phyloP scores from a whole-genome alignment of 768 basidiomycete genomes.

The Lyophyllum semitale region DNA sequence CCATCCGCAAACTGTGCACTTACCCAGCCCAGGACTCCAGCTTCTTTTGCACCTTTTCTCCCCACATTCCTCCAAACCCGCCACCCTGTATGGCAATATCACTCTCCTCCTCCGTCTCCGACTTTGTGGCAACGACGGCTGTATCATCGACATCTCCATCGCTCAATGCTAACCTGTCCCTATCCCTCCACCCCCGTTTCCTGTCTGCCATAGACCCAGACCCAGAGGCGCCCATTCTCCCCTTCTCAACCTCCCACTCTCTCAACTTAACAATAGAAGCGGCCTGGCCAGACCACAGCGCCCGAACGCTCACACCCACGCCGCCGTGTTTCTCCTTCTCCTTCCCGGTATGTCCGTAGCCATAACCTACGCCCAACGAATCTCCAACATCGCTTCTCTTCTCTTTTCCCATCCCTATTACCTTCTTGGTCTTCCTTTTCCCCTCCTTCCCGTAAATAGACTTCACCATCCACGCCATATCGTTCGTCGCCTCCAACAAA shows the following conservation, averaged over 20 bases:
- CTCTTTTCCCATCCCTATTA: constrained; percentile 20
- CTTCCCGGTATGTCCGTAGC: constrained; percentile 11
- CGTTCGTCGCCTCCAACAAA: constrained; percentile 48
- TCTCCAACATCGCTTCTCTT: constrained; percentile 20
- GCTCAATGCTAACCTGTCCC: constrained; percentile 30
- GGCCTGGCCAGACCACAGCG: constrained; percentile 48
- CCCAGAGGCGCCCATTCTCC: constrained; percentile 11
- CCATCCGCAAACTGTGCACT: constrained; percentile 11
- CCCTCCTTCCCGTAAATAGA: constrained; percentile 39
- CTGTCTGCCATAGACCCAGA: constrained; percentile 8
- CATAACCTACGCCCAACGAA: constrained; percentile 14
- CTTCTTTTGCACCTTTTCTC: constrained; percentile 43
- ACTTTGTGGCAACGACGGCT: constrained; percentile 17
- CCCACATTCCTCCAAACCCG: constrained; percentile 40
- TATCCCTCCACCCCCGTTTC: constrained; percentile 15
- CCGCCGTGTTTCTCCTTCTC: constrained; percentile 32
- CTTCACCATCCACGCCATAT: constrained; percentile 54
- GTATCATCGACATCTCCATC: constrained; percentile 42
- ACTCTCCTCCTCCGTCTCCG: constrained; percentile 50
- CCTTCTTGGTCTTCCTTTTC: constrained; percentile 20
- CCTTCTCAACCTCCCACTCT: constrained; percentile 34
- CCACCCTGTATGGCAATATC: constrained; percentile 26
- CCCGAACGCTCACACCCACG: constrained; percentile 38
- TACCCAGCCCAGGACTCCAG: constrained; percentile 48
- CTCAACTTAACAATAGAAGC: constrained; percentile 36